Evolutionary conservation across 768 basidiomycete genomes (phyloP).

Genomic region (Dentipellis sp.): DNA sequence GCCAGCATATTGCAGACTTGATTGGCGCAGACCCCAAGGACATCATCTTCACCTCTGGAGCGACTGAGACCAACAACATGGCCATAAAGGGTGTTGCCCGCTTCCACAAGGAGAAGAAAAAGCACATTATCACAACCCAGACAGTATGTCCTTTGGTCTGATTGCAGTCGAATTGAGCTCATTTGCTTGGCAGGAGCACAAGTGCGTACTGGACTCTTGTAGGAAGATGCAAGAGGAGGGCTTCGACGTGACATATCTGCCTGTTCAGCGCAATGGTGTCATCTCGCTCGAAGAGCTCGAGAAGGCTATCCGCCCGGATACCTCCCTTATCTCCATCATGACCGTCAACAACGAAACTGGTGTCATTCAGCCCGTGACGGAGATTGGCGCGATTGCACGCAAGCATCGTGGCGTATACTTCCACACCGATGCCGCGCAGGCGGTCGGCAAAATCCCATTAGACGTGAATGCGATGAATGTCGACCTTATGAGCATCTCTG

Average conservation of each 20-base stretch:
- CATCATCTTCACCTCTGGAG: constrained; percentile 94
- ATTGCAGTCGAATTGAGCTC: background rate
- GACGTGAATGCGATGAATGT: constrained; percentile 95
- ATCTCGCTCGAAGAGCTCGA: constrained; percentile 74
- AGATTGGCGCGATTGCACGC: constrained; percentile 81
- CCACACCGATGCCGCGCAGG: constrained; percentile 98
- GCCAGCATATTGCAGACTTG: constrained; percentile 81
- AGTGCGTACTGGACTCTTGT: constrained; percentile 98
- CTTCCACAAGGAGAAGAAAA: constrained; percentile 90
- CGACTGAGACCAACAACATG: constrained; percentile 98
- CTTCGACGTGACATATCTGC: constrained; percentile 96
- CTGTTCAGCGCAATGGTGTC: constrained; percentile 80
- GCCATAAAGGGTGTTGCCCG: constrained; percentile 92
- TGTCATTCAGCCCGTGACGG: constrained; percentile 93
- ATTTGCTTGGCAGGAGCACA: constrained; percentile 69
- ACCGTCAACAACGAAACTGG: constrained; percentile 99
- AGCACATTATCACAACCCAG: constrained; percentile 89
- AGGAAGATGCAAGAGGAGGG: constrained; percentile 93
- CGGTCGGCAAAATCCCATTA: constrained; percentile 81
- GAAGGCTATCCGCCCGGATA: constrained; percentile 84
- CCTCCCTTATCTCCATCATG: constrained; percentile 95
- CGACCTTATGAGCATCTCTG: constrained; percentile 93
- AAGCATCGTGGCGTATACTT: constrained; percentile 88
- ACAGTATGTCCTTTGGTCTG: constrained; percentile 46
- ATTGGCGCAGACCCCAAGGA: constrained; percentile 95